phyloP scores from a whole-genome alignment of 169 alveolate species.

The Eimeria falciformis region DNA sequence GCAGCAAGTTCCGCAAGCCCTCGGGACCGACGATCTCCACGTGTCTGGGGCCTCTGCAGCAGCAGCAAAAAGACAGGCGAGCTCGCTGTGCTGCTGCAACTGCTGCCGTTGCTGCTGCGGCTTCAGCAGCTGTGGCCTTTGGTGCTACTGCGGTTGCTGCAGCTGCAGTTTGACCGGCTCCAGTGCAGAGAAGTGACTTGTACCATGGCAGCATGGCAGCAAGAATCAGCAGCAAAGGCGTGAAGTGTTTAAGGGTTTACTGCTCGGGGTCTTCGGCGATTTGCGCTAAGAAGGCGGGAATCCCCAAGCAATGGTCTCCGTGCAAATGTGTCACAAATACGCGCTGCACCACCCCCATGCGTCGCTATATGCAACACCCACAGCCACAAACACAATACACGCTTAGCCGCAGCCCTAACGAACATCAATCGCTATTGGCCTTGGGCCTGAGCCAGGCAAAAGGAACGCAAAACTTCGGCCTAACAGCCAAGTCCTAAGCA shows the following conservation, averaged over 20 bases:
- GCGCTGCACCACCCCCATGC: constrained; percentile 74
- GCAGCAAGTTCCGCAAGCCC: constrained; percentile 79
- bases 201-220: neutral
- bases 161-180: too few relatives aligned
- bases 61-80: neutral
- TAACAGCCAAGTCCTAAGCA: neutral
- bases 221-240: neutral
- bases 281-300: constrained; percentile 84
- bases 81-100: neutral
- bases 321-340: constrained; percentile 89
- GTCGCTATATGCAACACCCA: constrained; percentile 8
- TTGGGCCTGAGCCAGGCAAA: too few relatives aligned
- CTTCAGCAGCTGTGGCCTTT: neutral
- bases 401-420: neutral
- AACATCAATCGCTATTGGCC: too few relatives aligned
- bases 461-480: too few relatives aligned
- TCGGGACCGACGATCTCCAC: constrained; percentile 88
- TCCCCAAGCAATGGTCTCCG: constrained; percentile 91
- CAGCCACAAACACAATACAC: neutral
- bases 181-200: neutral
- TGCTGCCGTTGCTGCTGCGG: neutral
- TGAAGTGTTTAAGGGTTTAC: neutral
- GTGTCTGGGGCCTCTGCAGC: constrained; percentile 73
- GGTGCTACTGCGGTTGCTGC: too few relatives aligned
- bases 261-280: constrained; percentile 67